A percentile compares a stretch with the other conserved stretches of the same genome.
Conservation (phyloP, 2,329 filamentous ascomycete species). For the Aspergillus caelatus region DNA sequence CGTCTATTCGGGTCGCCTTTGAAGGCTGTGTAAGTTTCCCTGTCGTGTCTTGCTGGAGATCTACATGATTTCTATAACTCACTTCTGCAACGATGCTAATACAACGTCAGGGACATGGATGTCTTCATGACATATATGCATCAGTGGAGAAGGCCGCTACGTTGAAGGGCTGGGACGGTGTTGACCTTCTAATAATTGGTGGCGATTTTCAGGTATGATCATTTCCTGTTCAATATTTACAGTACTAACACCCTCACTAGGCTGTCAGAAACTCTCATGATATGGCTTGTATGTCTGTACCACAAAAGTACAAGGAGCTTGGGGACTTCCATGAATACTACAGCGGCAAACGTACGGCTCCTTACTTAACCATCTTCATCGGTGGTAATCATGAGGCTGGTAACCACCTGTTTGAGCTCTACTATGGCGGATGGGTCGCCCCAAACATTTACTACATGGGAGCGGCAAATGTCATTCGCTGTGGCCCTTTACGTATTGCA, state of each 20-base stretch:
- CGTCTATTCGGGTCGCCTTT: slow-evolving; percentile 70
- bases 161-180: slow-evolving; percentile 73
- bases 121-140: slow-evolving; percentile 86
- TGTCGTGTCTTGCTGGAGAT: background rate
- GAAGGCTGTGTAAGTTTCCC: slow-evolving; percentile 75
- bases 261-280: slow-evolving; percentile 87
- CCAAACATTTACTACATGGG: slow-evolving; percentile 98
- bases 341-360: slow-evolving; percentile 72
- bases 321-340: slow-evolving; percentile 97
- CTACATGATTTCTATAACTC: background rate
- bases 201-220: slow-evolving; percentile 82
- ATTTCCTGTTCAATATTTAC: slow-evolving; percentile 1
- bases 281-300: slow-evolving; percentile 85
- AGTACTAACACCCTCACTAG: slow-evolving; percentile 45
- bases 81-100: slow-evolving; percentile 14
- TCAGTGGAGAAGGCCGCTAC: slow-evolving; percentile 71
- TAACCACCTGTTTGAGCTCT: slow-evolving; percentile 86
- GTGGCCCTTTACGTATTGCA: slow-evolving; percentile 84
- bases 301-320: slow-evolving; percentile 81
- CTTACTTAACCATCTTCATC: slow-evolving; percentile 89
- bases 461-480: slow-evolving; percentile 81
- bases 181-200: slow-evolving; percentile 91
- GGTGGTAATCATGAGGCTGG: slow-evolving; percentile 95
- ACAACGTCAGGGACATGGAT: slow-evolving; percentile 75
- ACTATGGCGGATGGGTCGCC: slow-evolving; percentile 95